Evolutionary conservation across 2,329 filamentous ascomycete species (phyloP), one percentile per base, ranked within the genome.

Genomic region (Cyphellophora attinorum): DNA sequence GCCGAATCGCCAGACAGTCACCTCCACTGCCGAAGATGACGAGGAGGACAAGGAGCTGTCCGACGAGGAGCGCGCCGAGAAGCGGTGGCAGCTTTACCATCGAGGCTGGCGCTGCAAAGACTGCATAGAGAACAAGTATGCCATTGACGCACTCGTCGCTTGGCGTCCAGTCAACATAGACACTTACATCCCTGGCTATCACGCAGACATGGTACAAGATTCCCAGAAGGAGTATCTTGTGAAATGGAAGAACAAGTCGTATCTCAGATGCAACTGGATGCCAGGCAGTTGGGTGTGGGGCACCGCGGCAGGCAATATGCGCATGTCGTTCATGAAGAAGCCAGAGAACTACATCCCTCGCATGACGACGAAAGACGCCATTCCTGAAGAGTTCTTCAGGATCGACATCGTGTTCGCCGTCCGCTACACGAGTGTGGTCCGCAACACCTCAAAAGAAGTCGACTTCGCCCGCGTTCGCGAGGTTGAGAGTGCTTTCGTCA

Each of bases 221-320:
- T 81, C 85, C 35, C 68, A 82, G n/a, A 88, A 88, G 45, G 85
- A 95, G 47, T 98, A 96, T 51, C 71, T 98, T 2, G 63, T 98
- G 48, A 94, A 91, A 54, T 96, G 88, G 85, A 76, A 81, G 29
- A 67, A 68, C 0, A 69, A 74, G 37, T 94, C 89, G 0, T 93
- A 95, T 51, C 81, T 79, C 43, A 79, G 84, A 45, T 85, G 83
- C 34, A 69, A 67, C 5, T 98, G 93, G 91, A 82, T 85, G 70
- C 76, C 85, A 6, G 91, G 89, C 10, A 70, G 81, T 11, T 98
- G 91, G 91, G 72, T 93, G 1, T 89, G 75, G 67, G 85, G 86
- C 5, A 68, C 81, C 6, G 72, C 74, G 11, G 61, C 70, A 10
- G 49, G 59, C 3, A 38, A 56, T 0, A 93, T 83, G 77, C 76